phyloP scores from a whole-genome alignment of 306 rosid genomes.

The Vigna mungo region DNA sequence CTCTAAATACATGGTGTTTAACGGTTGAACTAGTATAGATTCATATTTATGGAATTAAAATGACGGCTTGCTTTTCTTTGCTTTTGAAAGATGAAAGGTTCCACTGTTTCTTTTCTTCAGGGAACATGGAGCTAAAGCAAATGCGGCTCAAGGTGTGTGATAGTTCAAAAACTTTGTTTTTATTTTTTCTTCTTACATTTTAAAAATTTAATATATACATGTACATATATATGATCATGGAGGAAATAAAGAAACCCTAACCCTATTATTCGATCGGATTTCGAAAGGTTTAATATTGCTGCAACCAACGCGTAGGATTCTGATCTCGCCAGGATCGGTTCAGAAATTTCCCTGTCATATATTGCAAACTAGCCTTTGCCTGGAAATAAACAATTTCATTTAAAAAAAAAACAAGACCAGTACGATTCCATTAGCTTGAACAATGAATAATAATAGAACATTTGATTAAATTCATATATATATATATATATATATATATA shows the following conservation, averaged over 20 bases:
- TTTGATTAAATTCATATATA: background rate
- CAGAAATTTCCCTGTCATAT: slow-evolving; percentile 42
- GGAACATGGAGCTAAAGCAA: slow-evolving; percentile 27
- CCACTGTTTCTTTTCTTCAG: slow-evolving; percentile 28
- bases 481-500: slow-evolving; percentile 3
- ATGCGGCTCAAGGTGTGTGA: slow-evolving; percentile 22
- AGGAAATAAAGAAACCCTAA: slow-evolving; percentile 40
- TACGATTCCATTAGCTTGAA: slow-evolving; percentile 8
- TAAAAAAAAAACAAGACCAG: background rate
- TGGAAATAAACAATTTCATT: background rate
- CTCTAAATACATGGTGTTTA: background rate
- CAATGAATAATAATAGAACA: slow-evolving; percentile 12
- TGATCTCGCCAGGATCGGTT: slow-evolving; percentile 45
- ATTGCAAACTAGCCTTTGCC: slow-evolving; percentile 28
- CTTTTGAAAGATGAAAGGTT: slow-evolving; percentile 27
- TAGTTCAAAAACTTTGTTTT: slow-evolving; percentile 26
- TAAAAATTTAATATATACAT: background rate
- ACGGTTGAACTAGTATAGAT: slow-evolving; percentile 27
- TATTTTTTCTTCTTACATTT: background rate
- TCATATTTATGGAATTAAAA: background rate
- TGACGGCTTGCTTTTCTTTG: slow-evolving; percentile 42
- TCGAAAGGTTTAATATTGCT: slow-evolving; percentile 12
- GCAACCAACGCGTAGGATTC: slow-evolving; percentile 36
- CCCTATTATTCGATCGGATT: slow-evolving; percentile 38
- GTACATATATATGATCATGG: background rate